These are phyloP conservation scores for Hypoxylon trugodes DNA, from an alignment of 495 filamentous ascomycete species.

Conservation along the genomic window DNA sequence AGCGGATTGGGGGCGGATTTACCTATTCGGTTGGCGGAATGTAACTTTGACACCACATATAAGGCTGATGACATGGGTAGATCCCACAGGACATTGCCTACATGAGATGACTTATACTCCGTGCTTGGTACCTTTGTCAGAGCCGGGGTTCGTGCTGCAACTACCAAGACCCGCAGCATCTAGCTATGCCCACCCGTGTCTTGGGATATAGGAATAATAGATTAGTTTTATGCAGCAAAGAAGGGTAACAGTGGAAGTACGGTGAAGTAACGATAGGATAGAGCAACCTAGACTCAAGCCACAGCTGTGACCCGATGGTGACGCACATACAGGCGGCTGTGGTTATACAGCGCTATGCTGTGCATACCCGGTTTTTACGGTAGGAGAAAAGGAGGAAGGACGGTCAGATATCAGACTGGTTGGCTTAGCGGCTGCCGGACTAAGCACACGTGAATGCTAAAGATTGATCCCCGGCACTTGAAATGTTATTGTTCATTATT, in stretches of 20 bases:
- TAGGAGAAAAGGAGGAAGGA: not conserved
- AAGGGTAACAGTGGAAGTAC: constrained; percentile 15
- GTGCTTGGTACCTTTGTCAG: constrained; percentile 25
- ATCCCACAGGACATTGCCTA: constrained; percentile 11
- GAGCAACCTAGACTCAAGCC: constrained; percentile 37
- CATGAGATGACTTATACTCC: constrained; percentile 10
- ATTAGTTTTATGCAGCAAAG: constrained; percentile 6
- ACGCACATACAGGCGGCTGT: constrained; percentile 9
- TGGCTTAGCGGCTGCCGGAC: constrained; percentile 1
- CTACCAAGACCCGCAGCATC: constrained; percentile 24
- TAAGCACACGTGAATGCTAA: not conserved
- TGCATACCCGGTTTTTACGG: constrained; percentile 12
- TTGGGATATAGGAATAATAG: constrained; percentile 17
- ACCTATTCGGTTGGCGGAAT: constrained; percentile 17
- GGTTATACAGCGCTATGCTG: constrained; percentile 19
- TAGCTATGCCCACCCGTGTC: constrained; percentile 15
- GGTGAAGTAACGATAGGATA: constrained; percentile 35
- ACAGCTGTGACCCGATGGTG: constrained; percentile 28
- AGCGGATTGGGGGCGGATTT: constrained; percentile 26
- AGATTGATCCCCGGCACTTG: not conserved
- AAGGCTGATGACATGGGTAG: constrained; percentile 34
- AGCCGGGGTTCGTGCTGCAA: constrained; percentile 9
- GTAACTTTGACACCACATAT: constrained; percentile 28
- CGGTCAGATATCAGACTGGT: constrained; percentile 8
- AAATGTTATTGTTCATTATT: constrained; percentile 7